phyloP scores from a whole-genome alignment of 768 basidiomycete species.

The Kwoniella botswanensis region DNA sequence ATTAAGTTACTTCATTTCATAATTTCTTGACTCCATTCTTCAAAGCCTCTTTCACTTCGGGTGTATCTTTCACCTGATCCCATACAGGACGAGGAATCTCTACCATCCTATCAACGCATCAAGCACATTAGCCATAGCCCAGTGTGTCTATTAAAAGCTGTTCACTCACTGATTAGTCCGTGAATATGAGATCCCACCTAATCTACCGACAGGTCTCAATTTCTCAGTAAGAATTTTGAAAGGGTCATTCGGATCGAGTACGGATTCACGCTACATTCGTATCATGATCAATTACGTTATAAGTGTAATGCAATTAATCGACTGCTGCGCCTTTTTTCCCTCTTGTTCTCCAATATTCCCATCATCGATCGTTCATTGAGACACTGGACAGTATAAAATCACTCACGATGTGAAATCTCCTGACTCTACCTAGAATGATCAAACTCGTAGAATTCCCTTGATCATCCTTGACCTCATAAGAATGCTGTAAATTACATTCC shows the following conservation, averaged over 20 bases:
- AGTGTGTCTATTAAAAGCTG: no score
- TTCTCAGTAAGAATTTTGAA: conserved; percentile 48
- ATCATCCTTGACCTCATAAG: conserved; percentile 38
- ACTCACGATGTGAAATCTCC: conserved; percentile 57
- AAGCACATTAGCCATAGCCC: no score
- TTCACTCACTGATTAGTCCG: conserved; percentile 37
- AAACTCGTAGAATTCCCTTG: conserved; percentile 34
- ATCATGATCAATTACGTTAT: background rate
- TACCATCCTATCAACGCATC: conserved; percentile 29
- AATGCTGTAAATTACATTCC: conserved; percentile 57
- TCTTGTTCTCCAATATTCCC: no score
- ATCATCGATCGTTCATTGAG: no score
- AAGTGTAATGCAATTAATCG: background rate
- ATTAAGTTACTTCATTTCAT: background rate
- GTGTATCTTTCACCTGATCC: conserved; percentile 59
- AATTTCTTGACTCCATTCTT: conserved; percentile 22
- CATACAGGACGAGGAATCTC: conserved; percentile 61
- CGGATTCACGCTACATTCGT: conserved; percentile 46
- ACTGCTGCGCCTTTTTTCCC: no score
- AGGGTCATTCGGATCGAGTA: conserved; percentile 44
- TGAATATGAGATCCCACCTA: conserved; percentile 63
- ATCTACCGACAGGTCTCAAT: conserved; percentile 58
- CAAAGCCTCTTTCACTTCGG: conserved; percentile 35
- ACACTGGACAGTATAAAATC: no score
- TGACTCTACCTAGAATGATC: conserved; percentile 56